phyloP scores from a whole-genome alignment of 345 rosid genomes.

The Stellera chamaejasme region DNA sequence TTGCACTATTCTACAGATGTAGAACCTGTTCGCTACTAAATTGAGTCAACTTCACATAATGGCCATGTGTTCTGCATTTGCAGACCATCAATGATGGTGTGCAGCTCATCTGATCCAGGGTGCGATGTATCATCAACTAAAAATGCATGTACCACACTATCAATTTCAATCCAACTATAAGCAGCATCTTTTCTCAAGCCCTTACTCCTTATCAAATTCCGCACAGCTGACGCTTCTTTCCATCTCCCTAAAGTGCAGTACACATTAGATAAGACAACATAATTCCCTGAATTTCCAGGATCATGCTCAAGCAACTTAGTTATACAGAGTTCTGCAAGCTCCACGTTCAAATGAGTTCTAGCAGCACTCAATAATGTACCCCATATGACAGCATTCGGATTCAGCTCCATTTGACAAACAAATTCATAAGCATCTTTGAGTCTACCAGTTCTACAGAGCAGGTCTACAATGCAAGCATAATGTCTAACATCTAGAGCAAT shows the following conservation, averaged over 20 bases:
- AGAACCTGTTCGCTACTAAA: no score
- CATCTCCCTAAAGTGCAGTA: conserved; percentile 1
- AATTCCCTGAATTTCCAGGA: conserved; percentile 1
- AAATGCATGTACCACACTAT: neutral
- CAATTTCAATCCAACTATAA: neutral
- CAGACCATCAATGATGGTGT: no score
- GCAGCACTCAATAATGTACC: conserved; percentile 3
- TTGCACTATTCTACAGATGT: no score
- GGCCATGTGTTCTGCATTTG: no score
- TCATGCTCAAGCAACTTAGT: conserved; percentile 2
- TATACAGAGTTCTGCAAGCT: conserved; percentile 1
- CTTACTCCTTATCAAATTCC: neutral
- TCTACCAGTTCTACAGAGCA: conserved; percentile 4
- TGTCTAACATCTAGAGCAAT: neutral
- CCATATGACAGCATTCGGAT: conserved; percentile 4
- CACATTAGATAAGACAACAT: conserved; percentile 3
- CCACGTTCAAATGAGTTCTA: conserved; percentile 1
- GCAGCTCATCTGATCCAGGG: neutral
- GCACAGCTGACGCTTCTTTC: neutral
- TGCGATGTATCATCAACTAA: conserved; percentile 1
- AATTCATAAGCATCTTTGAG: neutral
- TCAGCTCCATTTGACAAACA: neutral
- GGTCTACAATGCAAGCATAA: conserved; percentile 3
- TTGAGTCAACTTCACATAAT: no score
- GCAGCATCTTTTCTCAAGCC: conserved; percentile 4